A percentile compares a stretch with the other conserved stretches of the same genome.
Conservation (phyloP, 164 flowering plant genomes). For the Magnolia sinica region DNA sequence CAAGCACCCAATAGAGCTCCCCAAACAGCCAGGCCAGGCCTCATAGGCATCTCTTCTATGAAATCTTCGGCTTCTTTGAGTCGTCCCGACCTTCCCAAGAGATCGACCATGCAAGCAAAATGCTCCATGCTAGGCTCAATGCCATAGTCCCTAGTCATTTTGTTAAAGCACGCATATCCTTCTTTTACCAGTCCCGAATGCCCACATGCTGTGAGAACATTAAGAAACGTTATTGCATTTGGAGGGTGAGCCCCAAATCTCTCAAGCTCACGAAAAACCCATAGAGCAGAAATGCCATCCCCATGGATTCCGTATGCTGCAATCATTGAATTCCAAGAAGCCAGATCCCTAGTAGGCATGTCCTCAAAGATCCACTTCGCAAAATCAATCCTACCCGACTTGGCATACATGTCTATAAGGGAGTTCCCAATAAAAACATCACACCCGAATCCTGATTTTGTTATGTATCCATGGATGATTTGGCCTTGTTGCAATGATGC, state of each 20-base stretch:
- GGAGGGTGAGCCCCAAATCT: conserved; percentile 22
- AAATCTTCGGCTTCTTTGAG: conserved; percentile 25
- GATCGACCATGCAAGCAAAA: conserved; percentile 28
- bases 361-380: conserved; percentile 30
- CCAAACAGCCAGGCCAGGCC: conserved; percentile 20
- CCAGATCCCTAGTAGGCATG: conserved; percentile 27
- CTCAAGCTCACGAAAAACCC: conserved; percentile 28
- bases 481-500: conserved; percentile 31
- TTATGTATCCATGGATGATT: conserved; percentile 27
- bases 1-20: conserved; percentile 26
- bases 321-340: conserved; percentile 45
- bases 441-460: conserved; percentile 18
- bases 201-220: conserved; percentile 33
- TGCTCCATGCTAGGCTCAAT: conserved; percentile 33
- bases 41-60: conserved; percentile 27
- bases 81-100: conserved; percentile 34
- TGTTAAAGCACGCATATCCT: conserved; percentile 28
- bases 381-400: conserved; percentile 33
- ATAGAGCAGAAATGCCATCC: conserved; percentile 31
- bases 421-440: conserved; percentile 31
- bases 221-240: conserved; percentile 29
- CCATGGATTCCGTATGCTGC: conserved; percentile 36
- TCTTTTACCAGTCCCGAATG: conserved; percentile 36
- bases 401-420: conserved; percentile 38
- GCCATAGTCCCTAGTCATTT: conserved; percentile 29